A percentile compares a stretch with the other conserved stretches of the same genome.
Conservation (phyloP, 2,329 filamentous ascomycete genomes). For the Colletotrichum theobromicola region DNA sequence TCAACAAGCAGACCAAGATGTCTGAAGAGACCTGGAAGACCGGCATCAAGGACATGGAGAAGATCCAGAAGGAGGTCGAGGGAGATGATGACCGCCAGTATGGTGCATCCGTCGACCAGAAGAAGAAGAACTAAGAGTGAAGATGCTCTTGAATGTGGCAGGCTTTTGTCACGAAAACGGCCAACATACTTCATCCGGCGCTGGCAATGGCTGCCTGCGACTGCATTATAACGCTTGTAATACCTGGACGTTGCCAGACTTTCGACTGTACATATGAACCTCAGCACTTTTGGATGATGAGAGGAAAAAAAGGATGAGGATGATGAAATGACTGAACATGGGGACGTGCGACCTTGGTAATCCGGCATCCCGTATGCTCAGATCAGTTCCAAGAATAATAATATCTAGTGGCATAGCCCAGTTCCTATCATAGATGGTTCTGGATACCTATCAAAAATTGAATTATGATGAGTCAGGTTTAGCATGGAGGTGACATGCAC, state of each 20-base stretch:
- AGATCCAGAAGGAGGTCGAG: conserved; percentile 57
- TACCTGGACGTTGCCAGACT: background rate
- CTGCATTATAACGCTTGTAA: background rate
- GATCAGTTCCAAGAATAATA: background rate
- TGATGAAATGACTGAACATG: background rate
- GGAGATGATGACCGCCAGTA: conserved; percentile 27
- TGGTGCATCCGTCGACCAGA: conserved; percentile 18
- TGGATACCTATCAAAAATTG: background rate
- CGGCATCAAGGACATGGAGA: conserved; percentile 66
- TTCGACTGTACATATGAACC: conserved; percentile 8
- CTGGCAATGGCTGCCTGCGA: background rate
- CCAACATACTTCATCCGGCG: background rate
- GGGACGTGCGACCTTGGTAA: background rate
- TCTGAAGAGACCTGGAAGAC: conserved; percentile 69
- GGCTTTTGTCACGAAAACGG: background rate
- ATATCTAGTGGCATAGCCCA: background rate
- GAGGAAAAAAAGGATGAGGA: background rate
- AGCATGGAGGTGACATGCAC: background rate
- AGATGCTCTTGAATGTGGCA: background rate
- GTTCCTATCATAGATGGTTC: background rate
- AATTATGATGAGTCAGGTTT: background rate
- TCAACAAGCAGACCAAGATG: conserved; percentile 75
- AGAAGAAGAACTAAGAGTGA: conserved; percentile 23
- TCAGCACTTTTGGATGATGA: background rate
- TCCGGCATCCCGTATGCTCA: background rate